These are phyloP conservation scores for Plasmodium malariae DNA, from an alignment of 169 alveolate species.

Conservation along the genomic window DNA sequence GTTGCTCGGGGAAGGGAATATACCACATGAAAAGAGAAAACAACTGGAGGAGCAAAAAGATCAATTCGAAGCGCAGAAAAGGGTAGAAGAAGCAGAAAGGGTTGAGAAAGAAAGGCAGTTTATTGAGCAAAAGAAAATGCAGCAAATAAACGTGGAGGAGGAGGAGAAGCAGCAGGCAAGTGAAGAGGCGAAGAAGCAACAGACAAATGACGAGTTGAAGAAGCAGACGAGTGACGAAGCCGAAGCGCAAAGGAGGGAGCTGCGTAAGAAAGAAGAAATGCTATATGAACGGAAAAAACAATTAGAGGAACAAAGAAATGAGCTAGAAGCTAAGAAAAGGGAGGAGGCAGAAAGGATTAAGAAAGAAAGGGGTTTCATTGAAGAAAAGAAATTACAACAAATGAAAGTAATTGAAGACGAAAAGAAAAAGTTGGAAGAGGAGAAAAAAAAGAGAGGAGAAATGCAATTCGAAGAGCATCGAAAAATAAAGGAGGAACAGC, in stretches of 20 bases:
- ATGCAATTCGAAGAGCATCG: not conserved
- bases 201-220: not conserved
- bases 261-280: not conserved
- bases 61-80: no score
- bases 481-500: not conserved
- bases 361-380: slow-evolving; percentile 10
- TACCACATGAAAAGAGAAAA: not conserved
- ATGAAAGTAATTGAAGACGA: not conserved
- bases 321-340: not conserved
- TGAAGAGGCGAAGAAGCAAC: not conserved
- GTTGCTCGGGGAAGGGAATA: no score
- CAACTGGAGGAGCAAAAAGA: no score
- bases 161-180: not conserved
- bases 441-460: not conserved
- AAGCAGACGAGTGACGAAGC: not conserved
- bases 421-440: not conserved
- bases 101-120: not conserved
- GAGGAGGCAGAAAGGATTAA: not conserved
- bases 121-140: not conserved
- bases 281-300: slow-evolving; percentile 12
- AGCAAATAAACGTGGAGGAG: not conserved
- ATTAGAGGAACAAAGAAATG: not conserved
- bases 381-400: not conserved
- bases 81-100: not conserved
- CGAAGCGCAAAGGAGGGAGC: not conserved